Evolutionary conservation across 129 eudicot genomes (phyloP), one percentile per base, ranked within the genome.

Genomic region (Flaveria trinervia): DNA sequence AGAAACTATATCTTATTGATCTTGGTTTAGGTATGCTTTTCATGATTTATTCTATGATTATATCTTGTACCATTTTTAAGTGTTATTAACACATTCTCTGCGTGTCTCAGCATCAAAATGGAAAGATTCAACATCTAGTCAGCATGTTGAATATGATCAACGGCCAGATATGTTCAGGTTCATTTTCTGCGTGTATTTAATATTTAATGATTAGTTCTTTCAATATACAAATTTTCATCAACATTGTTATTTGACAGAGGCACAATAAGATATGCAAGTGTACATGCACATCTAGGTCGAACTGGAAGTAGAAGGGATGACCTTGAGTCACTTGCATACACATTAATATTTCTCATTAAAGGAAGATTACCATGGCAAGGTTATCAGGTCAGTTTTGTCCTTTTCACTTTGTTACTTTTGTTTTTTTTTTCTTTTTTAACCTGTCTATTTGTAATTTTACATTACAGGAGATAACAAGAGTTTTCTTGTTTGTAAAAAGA

Each of bases 331-430:
- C 84, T 95, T 77, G 99, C 99, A 15, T 95, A 95, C 86, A 95
- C 99, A 26, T 85, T 95, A 79, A 89, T 89, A 72, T 95, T 95
- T 79, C 91, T 95, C 26, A 84, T 95, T 30, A 95, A 89, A 71
- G 99, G 99, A 80, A 86, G 99, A 84, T 75, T 95, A 65, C 99
- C 99, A 54, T 95, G 99, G 99, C 99, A 95, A 84, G 99, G 99
- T 8, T 95, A 89, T 84, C 99, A 91, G 92, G 99, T 92, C 80
- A 76, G 68, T 83, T 86, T 72, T 11, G 60, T 65, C 33, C 33
- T 43, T 62, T 61, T 36, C 22, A 23, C 77, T 57, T 30, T 0
- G 23, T 22, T 3, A 26, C 4, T 26, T 65, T 25, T 33, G 22
- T 55, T 28, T 28, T 72, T 23, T 9, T 49, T 52, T 61, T 25